Evolutionary conservation across 192 early-diverging fungal species (phyloP).

Genomic region (Umbelopsis vinacea): DNA sequence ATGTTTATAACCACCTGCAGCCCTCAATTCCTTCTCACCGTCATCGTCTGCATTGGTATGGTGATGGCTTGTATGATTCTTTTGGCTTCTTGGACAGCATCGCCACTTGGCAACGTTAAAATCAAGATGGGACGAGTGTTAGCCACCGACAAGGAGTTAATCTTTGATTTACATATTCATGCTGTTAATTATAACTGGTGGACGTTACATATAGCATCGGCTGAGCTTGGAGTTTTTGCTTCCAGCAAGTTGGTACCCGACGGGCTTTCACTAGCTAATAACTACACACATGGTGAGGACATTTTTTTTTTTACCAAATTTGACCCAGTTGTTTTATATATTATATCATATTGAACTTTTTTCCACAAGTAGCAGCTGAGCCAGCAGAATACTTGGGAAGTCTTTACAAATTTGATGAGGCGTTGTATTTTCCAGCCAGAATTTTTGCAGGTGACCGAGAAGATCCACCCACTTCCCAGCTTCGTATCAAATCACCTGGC

Average conservation of each 20-base stretch:
- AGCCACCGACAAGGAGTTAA: slow-evolving; percentile 69
- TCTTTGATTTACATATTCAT: slow-evolving; percentile 66
- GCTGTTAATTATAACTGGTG: slow-evolving; percentile 62
- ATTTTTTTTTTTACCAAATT: not conserved
- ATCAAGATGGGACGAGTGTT: slow-evolving; percentile 59
- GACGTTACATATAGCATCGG: slow-evolving; percentile 56
- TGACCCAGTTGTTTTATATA: no score
- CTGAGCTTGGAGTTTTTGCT: slow-evolving; percentile 70
- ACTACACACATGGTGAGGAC: slow-evolving; percentile 3
- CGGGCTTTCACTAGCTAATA: not conserved
- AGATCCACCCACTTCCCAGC: slow-evolving; percentile 30
- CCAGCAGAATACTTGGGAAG: slow-evolving; percentile 44
- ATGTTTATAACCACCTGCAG: not conserved
- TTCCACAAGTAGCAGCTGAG: slow-evolving; percentile 21
- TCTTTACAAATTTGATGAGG: slow-evolving; percentile 41
- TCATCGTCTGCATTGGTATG: not conserved
- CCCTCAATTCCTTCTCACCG: not conserved
- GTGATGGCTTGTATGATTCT: slow-evolving; percentile 19
- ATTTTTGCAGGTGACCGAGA: slow-evolving; percentile 16
- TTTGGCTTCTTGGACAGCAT: slow-evolving; percentile 19
- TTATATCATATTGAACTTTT: not conserved
- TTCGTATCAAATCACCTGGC: slow-evolving; percentile 45
- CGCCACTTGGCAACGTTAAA: slow-evolving; percentile 26
- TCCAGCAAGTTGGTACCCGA: slow-evolving; percentile 41
- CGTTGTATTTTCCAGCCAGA: slow-evolving; percentile 33